phyloP scores from a whole-genome alignment of 768 basidiomycete species.

The Lentinula guzmanii region DNA sequence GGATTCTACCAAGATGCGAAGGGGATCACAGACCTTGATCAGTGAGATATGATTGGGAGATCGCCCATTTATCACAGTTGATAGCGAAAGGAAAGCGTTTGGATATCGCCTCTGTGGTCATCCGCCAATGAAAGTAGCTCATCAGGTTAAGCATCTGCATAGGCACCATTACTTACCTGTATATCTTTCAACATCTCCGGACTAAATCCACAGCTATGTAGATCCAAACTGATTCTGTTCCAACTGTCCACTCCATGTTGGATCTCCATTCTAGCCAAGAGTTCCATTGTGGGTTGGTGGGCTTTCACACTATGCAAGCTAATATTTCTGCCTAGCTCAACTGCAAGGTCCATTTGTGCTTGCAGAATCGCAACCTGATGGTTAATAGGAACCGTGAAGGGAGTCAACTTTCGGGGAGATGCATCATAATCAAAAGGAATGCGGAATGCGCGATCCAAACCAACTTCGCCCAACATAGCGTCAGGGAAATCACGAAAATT shows the following conservation, averaged over 20 bases:
- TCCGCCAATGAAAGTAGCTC: neutral
- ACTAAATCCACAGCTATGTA: slow-evolving; percentile 89
- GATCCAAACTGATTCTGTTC: slow-evolving; percentile 68
- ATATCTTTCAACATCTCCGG: slow-evolving; percentile 68
- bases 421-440: slow-evolving; percentile 55
- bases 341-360: slow-evolving; percentile 79
- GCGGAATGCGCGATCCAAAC: slow-evolving; percentile 77
- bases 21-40: slow-evolving; percentile 54
- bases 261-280: slow-evolving; percentile 54
- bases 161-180: slow-evolving; percentile 43
- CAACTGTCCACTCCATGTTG: slow-evolving; percentile 54
- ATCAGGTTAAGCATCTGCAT: neutral
- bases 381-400: slow-evolving; percentile 69
- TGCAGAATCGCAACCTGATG: slow-evolving; percentile 83
- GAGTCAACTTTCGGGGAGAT: slow-evolving; percentile 53
- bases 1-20: slow-evolving; percentile 80
- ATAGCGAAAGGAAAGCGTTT: slow-evolving; percentile 86
- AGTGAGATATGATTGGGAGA: slow-evolving; percentile 58
- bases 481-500: slow-evolving; percentile 57
- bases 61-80: slow-evolving; percentile 77
- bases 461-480: slow-evolving; percentile 92
- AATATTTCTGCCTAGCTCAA: slow-evolving; percentile 70
- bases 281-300: slow-evolving; percentile 59
- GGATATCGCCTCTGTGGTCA: slow-evolving; percentile 52
- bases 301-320: slow-evolving; percentile 87